Base-by-base conservation (phyloP, 345 rosid species). In the Heritiera fomes region DNA sequence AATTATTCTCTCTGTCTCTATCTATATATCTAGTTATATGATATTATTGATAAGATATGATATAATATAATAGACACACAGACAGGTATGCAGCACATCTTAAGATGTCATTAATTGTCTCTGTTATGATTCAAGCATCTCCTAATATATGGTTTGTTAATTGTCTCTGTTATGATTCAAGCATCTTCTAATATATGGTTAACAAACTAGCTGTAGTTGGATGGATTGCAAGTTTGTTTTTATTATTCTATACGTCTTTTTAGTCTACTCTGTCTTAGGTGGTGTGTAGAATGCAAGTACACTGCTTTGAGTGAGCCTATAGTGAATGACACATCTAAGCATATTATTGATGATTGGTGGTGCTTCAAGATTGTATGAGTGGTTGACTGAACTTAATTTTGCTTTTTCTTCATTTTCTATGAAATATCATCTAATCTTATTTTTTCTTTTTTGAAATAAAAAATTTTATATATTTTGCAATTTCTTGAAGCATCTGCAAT, bases 341-440 rank as follows among this genome's bases (percentile, higher is more conserved):
- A 50, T 50, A 71, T 30, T 1, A 70, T 23, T 70, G 28, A 50
- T 52, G 45, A 32, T 71, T 50, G 15, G 45, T 17, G 45, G 75
- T 50, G 43, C 75, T 71, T 23, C 60, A 30, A 30, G 45, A 15
- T 47, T 47, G 58, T 46, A 47, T 7, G 58, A 28, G 41, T 70
- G 9, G 20, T 70, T 69, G 52, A 28, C 58, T 70, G 74, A 49
- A 28, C 64, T 59, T 20, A 59, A 20, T 13, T 56, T 30, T 70
- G 34, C 56, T 6, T 34, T 59, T 59, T 17, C 17, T 69, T 45
- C 61, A 45, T 43, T 12, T 5, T 74, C 79, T 73, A 52, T 79
- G 67, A 60, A 78, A 81, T 65, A 52, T 82, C 3, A 11, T 58
- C 30, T n/a, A 58, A n/a, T 58, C 30, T 58, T 20, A 8, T 20